A percentile compares a stretch with the other conserved stretches of the same genome.
phyloP scores from a whole-genome alignment of 1,284 basidiomycete species.

The Puccinia triticina region DNA sequence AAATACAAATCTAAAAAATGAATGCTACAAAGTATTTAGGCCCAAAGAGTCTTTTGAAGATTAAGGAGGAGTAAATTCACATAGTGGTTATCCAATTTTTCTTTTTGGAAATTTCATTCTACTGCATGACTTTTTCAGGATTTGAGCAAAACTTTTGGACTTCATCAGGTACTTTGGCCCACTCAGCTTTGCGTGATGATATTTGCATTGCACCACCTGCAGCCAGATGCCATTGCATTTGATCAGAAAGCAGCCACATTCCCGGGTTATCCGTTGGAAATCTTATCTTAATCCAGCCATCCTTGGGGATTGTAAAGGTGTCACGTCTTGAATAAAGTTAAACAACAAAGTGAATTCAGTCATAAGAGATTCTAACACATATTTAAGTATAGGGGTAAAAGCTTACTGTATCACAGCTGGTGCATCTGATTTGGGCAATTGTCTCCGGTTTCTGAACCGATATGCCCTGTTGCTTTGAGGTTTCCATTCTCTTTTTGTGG shows the following conservation, averaged over 20 bases:
- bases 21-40: not conserved
- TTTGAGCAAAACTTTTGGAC: constrained; percentile 44
- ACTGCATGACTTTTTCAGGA: not conserved
- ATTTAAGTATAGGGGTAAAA: not conserved
- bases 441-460: not conserved
- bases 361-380: not conserved
- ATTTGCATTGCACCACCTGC: constrained; percentile 51
- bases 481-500: not conserved
- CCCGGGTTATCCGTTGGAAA: constrained; percentile 55
- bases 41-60: no score
- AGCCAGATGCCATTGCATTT: constrained; percentile 52
- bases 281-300: constrained; percentile 52
- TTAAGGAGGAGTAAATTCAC: no score
- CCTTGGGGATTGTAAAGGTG: constrained; percentile 43
- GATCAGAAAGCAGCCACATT: constrained; percentile 56
- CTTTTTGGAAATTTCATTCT: not conserved
- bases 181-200: constrained; percentile 27
- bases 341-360: no score
- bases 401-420: constrained; percentile 14
- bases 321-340: constrained; percentile 14
- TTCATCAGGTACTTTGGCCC: constrained; percentile 40
- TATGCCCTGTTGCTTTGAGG: not conserved
- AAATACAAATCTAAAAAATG: not conserved
- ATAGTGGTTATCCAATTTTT: not conserved
- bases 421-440: constrained; percentile 16